Percentiles rank a stretch among this genome's conserved stretches.
phyloP scores from a whole-genome alignment of 1,284 basidiomycete species.

The Coniferiporia sulphurascens region DNA sequence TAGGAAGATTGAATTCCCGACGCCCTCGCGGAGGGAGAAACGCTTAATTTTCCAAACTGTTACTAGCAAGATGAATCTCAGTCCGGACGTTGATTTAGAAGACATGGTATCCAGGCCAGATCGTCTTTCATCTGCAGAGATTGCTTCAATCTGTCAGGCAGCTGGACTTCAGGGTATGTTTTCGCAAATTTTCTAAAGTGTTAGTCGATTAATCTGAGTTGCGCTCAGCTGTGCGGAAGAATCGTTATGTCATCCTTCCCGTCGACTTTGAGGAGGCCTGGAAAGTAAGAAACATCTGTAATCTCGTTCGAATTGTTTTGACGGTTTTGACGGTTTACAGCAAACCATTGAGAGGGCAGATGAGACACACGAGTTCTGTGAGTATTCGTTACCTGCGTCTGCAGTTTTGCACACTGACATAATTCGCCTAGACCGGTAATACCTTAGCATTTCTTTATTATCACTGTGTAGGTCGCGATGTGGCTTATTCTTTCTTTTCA shows the following conservation, averaged over 20 bases:
- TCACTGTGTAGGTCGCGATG: conserved; percentile 3
- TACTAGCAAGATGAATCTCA: conserved; percentile 96
- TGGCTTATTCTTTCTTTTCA: background rate
- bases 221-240: conserved; percentile 85
- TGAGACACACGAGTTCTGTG: conserved; percentile 95
- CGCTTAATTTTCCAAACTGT: conserved; percentile 98
- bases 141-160: conserved; percentile 93
- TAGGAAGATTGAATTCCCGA: conserved; percentile 98
- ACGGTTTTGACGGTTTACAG: conserved; percentile 40
- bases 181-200: background rate
- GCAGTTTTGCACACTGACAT: background rate
- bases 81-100: conserved; percentile 97
- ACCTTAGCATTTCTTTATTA: background rate
- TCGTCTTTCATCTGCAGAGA: conserved; percentile 92
- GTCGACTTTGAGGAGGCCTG: conserved; percentile 98
- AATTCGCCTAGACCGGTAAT: conserved; percentile 5
- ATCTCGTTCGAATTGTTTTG: conserved; percentile 32
- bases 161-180: conserved; percentile 89
- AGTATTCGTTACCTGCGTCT: conserved; percentile 30
- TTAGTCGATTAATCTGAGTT: conserved; percentile 8
- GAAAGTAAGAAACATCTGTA: conserved; percentile 77
- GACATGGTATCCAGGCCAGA: conserved; percentile 98
- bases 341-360: conserved; percentile 92
- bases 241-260: conserved; percentile 95
- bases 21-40: conserved; percentile 92